phyloP scores from a whole-genome alignment of 176 grass and related monocot species.

The Urochloa ruziziensis region DNA sequence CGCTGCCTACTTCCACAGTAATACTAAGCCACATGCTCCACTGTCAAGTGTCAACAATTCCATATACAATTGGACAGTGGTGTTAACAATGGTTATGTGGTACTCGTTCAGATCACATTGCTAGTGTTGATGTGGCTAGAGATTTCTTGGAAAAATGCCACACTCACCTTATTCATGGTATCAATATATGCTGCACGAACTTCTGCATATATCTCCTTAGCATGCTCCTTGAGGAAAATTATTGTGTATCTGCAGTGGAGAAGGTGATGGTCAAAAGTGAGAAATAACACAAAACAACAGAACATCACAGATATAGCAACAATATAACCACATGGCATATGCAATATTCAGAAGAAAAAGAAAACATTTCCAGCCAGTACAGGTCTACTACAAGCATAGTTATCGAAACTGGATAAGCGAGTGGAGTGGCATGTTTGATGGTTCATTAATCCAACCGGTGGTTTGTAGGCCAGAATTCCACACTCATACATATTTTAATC shows the following conservation, averaged over 20 bases:
- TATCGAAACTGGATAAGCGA: too few species aligned
- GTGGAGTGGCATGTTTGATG: background rate
- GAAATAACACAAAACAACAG: background rate
- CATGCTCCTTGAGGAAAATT: slow-evolving; percentile 91
- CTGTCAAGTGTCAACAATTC: background rate
- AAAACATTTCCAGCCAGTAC: background rate
- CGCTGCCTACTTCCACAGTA: slow-evolving; percentile 1
- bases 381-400: background rate
- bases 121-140: background rate
- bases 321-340: slow-evolving; percentile 20
- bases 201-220: slow-evolving; percentile 98
- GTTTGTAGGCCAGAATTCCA: background rate
- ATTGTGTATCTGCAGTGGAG: slow-evolving; percentile 69
- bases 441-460: background rate
- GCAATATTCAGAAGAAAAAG: background rate
- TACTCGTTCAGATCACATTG: slow-evolving; percentile 18
- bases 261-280: background rate
- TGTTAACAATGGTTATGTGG: background rate
- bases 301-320: background rate
- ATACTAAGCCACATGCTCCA: background rate
- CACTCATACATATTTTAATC: background rate
- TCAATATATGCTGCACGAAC: slow-evolving; percentile 92
- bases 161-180: slow-evolving; percentile 97
- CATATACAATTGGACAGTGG: background rate
- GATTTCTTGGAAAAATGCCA: background rate